These are phyloP conservation scores for Phlebiopsis gigantea DNA, from an alignment of 768 basidiomycete species.

Conservation along the genomic window DNA sequence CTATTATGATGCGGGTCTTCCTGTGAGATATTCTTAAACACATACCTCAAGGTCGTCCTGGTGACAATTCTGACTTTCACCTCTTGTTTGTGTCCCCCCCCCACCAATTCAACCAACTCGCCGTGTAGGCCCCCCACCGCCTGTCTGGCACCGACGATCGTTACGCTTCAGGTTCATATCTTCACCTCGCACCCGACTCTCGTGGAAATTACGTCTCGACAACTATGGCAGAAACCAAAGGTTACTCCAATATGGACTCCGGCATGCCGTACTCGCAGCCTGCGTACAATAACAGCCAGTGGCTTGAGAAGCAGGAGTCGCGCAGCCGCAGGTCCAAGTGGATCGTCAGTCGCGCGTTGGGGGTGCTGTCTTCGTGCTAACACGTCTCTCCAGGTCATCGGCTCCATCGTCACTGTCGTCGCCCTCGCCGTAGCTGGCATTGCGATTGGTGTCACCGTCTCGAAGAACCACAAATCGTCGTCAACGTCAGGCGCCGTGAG, in stretches of 20 bases:
- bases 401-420: constrained; percentile 39
- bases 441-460: constrained; percentile 59
- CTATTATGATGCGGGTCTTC: constrained; percentile 12
- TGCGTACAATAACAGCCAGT: constrained; percentile 29
- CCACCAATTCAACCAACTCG: constrained; percentile 10
- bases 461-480: constrained; percentile 39
- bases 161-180: constrained; percentile 24
- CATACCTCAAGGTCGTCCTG: constrained; percentile 8
- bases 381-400: constrained; percentile 32
- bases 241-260: constrained; percentile 29
- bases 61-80: constrained; percentile 10
- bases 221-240: constrained; percentile 7
- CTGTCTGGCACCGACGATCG: constrained; percentile 32
- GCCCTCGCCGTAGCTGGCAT: constrained; percentile 54
- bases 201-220: constrained; percentile 12
- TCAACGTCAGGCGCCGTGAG: constrained; percentile 12
- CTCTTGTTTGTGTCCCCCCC: not conserved
- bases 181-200: constrained; percentile 19
- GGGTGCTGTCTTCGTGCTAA: not conserved
- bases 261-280: constrained; percentile 16
- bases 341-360: constrained; percentile 42
- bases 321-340: constrained; percentile 36
- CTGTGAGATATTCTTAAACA: constrained; percentile 8
- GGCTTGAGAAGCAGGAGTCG: constrained; percentile 34
- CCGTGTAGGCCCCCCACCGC: constrained; percentile 30